Percentiles rank a stretch among this genome's conserved stretches.
Evolutionary conservation across 2,329 filamentous ascomycete species (phyloP).

Genomic region (Trichophyton mentagrophytes): DNA sequence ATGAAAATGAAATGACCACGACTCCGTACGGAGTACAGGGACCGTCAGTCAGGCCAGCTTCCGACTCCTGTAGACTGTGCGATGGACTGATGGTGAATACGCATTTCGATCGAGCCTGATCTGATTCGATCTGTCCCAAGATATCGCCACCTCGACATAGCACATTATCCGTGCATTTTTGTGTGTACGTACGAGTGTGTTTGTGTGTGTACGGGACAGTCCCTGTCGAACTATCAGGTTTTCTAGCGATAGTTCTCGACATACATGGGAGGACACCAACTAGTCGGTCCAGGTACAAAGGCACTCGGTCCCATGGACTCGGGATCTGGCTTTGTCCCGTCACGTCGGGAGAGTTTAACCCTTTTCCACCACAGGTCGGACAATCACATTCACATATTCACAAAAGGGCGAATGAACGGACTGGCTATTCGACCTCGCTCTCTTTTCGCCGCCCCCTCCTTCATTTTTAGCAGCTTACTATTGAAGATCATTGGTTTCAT

Average conservation of each 20-base stretch:
- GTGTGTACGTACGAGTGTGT: neutral
- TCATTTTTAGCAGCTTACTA: neutral
- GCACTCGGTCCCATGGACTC: constrained; percentile 1
- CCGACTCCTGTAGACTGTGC: neutral
- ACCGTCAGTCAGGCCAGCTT: too few relatives aligned
- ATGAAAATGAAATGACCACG: too few relatives aligned
- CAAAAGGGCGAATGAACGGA: neutral
- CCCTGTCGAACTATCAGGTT: neutral
- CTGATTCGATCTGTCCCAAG: neutral
- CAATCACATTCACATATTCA: neutral
- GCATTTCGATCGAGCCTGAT: neutral
- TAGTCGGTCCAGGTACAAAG: neutral
- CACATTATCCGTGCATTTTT: neutral
- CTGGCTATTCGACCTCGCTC: neutral
- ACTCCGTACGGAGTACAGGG: too few relatives aligned
- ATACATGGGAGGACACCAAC: neutral
- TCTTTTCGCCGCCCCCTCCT: neutral
- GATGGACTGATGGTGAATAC: neutral
- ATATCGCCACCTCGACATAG: neutral
- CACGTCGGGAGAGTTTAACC: neutral
- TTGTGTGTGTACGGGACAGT: neutral
- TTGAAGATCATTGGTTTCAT: constrained; percentile 4
- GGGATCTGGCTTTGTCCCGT: neutral
- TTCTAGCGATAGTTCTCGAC: neutral
- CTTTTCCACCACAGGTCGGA: neutral